Evolutionary conservation across 2,329 filamentous ascomycete genomes (phyloP).

Genomic region (Zalaria sp.): DNA sequence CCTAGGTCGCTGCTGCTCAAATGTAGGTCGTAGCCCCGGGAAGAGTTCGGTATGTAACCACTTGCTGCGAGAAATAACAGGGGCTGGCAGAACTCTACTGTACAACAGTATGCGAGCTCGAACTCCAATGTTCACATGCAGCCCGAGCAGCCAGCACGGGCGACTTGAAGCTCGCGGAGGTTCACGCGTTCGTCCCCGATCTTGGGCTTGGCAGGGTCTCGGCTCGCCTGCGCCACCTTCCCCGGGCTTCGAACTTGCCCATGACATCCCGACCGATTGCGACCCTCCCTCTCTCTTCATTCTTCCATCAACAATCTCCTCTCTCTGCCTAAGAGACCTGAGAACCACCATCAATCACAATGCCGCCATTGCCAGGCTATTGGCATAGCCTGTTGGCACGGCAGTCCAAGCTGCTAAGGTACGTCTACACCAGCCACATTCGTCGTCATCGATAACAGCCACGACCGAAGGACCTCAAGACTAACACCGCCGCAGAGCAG

Average conservation of each 20-base stretch:
- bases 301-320: not conserved
- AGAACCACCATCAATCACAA: conserved; percentile 7
- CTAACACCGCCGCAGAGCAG: conserved; percentile 7
- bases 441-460: not conserved
- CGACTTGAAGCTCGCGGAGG: not conserved
- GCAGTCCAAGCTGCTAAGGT: conserved; percentile 18
- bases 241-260: too few relatives aligned
- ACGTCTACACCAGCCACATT: conserved; percentile 1
- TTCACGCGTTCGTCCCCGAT: not conserved
- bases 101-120: not conserved
- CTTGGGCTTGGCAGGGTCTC: not conserved
- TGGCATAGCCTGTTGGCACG: conserved; percentile 21
- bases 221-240: too few relatives aligned
- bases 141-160: not conserved
- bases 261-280: too few relatives aligned
- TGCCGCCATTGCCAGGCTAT: conserved; percentile 21
- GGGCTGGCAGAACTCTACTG: not conserved
- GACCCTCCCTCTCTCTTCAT: not conserved
- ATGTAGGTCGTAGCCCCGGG: not conserved
- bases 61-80: too few relatives aligned
- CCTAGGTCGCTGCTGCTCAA: not conserved
- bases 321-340: not conserved
- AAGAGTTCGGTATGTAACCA: not conserved
- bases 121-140: not conserved
- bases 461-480: not conserved